Conservation (phyloP, 108 stramenopile genomes). For the Fragilaria crotonensis region DNA sequence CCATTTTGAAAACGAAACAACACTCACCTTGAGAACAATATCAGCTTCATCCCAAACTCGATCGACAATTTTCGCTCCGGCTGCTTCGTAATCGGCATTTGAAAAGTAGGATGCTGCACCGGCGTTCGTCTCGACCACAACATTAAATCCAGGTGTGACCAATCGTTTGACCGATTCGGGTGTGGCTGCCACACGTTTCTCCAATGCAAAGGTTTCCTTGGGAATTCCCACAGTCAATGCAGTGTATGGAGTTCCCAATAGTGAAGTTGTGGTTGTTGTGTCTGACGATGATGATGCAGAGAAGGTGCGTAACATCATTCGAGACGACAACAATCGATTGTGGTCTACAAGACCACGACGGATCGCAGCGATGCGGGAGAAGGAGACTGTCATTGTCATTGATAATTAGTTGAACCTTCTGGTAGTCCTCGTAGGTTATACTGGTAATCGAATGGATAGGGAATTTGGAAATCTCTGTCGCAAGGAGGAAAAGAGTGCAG, state of each 20-base stretch:
- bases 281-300: too few relatives aligned
- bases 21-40: conserved; percentile 84
- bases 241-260: conserved; percentile 71
- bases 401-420: too few relatives aligned
- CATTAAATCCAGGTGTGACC: conserved; percentile 75
- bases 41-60: conserved; percentile 79
- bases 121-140: conserved; percentile 87
- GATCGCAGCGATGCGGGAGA: too few relatives aligned
- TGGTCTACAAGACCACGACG: too few relatives aligned
- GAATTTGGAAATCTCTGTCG: too few relatives aligned
- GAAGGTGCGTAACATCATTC: too few relatives aligned
- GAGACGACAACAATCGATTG: too few relatives aligned
- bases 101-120: conserved; percentile 79
- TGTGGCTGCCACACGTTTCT: conserved; percentile 87
- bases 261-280: too few relatives aligned
- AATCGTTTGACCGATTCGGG: conserved; percentile 81
- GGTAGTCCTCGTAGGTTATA: too few relatives aligned
- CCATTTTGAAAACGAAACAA: background rate
- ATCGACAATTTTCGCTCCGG: conserved; percentile 90
- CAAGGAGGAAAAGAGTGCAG: too few relatives aligned
- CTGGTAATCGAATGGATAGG: too few relatives aligned
- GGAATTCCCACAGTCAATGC: conserved; percentile 91
- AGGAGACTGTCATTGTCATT: too few relatives aligned
- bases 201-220: conserved; percentile 82
- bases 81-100: conserved; percentile 89